phyloP scores from a whole-genome alignment of 179 eudicot species.

The Beta corolliflora region DNA sequence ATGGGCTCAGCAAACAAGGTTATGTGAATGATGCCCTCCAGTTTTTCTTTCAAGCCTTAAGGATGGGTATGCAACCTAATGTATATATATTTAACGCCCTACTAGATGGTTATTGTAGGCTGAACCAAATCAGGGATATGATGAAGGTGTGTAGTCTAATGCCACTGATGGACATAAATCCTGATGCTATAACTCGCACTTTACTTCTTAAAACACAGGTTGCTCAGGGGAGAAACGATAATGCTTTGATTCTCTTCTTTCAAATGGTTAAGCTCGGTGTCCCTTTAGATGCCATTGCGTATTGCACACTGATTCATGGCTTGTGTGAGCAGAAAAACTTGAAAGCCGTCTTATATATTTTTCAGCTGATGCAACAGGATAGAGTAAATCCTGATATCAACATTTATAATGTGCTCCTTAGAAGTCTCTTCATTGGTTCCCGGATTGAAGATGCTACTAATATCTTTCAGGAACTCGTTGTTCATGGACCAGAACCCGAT shows the following conservation, averaged over 20 bases:
- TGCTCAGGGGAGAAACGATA: conserved; percentile 30
- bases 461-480: conserved; percentile 36
- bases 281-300: conserved; percentile 49
- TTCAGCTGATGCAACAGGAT: conserved; percentile 43
- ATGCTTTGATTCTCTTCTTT: conserved; percentile 50
- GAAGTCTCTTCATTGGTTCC: conserved; percentile 47
- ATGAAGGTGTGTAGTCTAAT: conserved; percentile 49
- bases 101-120: conserved; percentile 60
- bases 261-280: conserved; percentile 46
- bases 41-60: conserved; percentile 48
- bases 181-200: conserved; percentile 56
- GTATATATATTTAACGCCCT: conserved; percentile 48
- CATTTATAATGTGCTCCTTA: conserved; percentile 53
- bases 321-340: conserved; percentile 51
- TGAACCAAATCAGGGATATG: conserved; percentile 36
- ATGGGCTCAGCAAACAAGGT: conserved; percentile 61
- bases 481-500: conserved; percentile 56
- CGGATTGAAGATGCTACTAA: conserved; percentile 37
- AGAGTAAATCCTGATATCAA: conserved; percentile 50
- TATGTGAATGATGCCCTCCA: conserved; percentile 51
- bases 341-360: conserved; percentile 37
- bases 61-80: conserved; percentile 46
- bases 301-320: conserved; percentile 61
- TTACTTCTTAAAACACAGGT: conserved; percentile 48
- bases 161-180: conserved; percentile 32